Evolutionary conservation across 352 stramenopile genomes (phyloP).

Genomic region (Lagenidium giganteum): DNA sequence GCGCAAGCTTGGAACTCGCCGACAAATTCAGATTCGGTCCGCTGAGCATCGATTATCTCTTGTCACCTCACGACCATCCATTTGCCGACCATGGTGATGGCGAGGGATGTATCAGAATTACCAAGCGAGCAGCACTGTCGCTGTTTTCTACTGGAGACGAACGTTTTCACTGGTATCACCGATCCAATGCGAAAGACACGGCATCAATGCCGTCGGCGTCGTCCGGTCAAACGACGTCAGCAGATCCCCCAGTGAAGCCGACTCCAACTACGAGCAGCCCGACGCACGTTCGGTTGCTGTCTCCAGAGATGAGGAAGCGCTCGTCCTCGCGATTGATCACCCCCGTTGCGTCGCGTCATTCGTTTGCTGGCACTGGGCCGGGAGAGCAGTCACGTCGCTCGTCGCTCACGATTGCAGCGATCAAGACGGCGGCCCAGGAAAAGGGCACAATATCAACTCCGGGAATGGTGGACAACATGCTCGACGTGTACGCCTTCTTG

Average conservation of each 20-base stretch:
- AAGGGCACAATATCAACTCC: constrained; percentile 22
- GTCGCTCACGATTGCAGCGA: constrained; percentile 19
- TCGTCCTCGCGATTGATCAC: too few species aligned
- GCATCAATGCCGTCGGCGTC: too few species aligned
- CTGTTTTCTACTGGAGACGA: constrained; percentile 52
- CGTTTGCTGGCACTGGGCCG: too few species aligned
- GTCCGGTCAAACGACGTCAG: too few species aligned
- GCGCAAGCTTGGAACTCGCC: constrained; percentile 10
- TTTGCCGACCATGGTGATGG: constrained; percentile 45
- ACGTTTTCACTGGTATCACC: constrained; percentile 63
- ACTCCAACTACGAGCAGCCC: too few species aligned
- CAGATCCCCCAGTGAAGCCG: too few species aligned
- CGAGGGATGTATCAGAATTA: constrained; percentile 31
- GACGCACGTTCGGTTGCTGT: too few species aligned
- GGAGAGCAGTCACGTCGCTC: constrained; percentile 5
- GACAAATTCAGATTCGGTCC: constrained; percentile 34
- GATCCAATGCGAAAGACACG: constrained; percentile 19
- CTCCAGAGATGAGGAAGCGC: too few species aligned
- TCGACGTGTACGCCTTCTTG: constrained; percentile 47
- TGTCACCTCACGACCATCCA: constrained; percentile 18
- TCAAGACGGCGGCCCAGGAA: constrained; percentile 20
- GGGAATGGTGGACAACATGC: constrained; percentile 35
- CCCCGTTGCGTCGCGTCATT: too few species aligned
- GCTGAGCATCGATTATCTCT: constrained; percentile 20
- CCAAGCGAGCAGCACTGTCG: constrained; percentile 15